These are phyloP conservation scores for Chlorella variabilis DNA, from an alignment of 163 green algal genomes.

Conservation along the genomic window DNA sequence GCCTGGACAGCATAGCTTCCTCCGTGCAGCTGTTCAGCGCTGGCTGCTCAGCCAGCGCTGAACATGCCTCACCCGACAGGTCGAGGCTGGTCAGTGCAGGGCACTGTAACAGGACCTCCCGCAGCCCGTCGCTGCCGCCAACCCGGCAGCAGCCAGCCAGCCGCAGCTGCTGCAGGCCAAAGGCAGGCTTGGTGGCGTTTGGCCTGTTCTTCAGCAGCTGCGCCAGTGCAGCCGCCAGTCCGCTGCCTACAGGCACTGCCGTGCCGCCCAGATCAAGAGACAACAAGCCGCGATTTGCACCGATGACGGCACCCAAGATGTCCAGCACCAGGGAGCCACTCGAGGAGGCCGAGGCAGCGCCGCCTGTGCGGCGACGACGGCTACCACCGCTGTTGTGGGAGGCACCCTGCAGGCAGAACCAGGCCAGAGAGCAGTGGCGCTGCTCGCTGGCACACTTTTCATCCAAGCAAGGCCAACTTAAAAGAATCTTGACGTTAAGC, in stretches of 20 bases:
- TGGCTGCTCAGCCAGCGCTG: too few relatives aligned
- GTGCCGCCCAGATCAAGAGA: not conserved
- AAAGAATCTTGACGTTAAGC: too few relatives aligned
- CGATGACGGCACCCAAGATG: not conserved
- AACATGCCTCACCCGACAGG: slow-evolving; percentile 2
- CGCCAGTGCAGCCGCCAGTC: not conserved
- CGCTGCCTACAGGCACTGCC: not conserved
- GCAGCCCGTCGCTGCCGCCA: not conserved
- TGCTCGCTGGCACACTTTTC: too few relatives aligned
- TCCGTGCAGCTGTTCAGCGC: too few relatives aligned
- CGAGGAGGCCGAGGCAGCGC: too few relatives aligned
- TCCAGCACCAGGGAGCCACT: not conserved
- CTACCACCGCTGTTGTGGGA: too few relatives aligned
- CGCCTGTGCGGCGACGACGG: too few relatives aligned
- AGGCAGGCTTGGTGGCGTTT: not conserved
- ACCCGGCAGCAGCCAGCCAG: slow-evolving; percentile 15
- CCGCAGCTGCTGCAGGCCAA: slow-evolving; percentile 7
- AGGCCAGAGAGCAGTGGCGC: too few relatives aligned
- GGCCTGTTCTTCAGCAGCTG: not conserved
- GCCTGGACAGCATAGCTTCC: too few relatives aligned
- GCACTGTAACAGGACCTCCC: slow-evolving; percentile 17
- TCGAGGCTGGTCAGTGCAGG: slow-evolving; percentile 8
- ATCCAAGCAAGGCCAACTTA: too few relatives aligned
- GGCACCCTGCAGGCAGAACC: too few relatives aligned
- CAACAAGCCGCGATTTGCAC: not conserved